phyloP scores from a whole-genome alignment of 768 basidiomycete genomes.

The Kwoniella botswanensis region DNA sequence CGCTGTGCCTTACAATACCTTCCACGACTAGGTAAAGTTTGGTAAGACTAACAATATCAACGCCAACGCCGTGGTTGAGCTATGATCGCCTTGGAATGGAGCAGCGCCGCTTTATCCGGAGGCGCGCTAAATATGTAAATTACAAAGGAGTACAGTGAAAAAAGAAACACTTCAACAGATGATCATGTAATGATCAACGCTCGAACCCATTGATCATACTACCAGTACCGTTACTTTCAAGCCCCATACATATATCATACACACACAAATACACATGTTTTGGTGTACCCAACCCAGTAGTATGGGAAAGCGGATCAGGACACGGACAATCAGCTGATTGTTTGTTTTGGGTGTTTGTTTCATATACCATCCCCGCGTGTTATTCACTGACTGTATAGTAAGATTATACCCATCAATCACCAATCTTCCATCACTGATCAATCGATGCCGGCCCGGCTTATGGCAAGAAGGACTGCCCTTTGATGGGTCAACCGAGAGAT shows the following conservation, averaged over 20 bases:
- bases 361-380: too few relatives aligned
- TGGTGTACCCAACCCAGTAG: not conserved
- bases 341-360: not conserved
- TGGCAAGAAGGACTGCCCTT: not conserved
- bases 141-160: too few relatives aligned
- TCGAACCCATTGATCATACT: too few relatives aligned
- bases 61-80: not conserved
- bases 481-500: not conserved
- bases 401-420: not conserved
- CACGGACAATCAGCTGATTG: constrained; percentile 11
- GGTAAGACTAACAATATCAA: not conserved
- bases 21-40: too few relatives aligned
- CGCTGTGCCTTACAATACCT: too few relatives aligned
- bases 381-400: too few relatives aligned
- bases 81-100: not conserved
- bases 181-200: not conserved
- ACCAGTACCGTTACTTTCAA: not conserved
- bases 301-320: not conserved
- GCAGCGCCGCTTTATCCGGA: not conserved
- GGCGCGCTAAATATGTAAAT: too few relatives aligned
- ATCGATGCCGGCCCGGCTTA: too few relatives aligned
- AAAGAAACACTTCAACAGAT: not conserved
- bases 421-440: not conserved
- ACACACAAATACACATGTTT: not conserved
- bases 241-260: not conserved